Evolutionary conservation across 371 early-diverging fungal species (phyloP), one percentile per base, ranked within the genome.

Genomic region (Mycotypha africana): DNA sequence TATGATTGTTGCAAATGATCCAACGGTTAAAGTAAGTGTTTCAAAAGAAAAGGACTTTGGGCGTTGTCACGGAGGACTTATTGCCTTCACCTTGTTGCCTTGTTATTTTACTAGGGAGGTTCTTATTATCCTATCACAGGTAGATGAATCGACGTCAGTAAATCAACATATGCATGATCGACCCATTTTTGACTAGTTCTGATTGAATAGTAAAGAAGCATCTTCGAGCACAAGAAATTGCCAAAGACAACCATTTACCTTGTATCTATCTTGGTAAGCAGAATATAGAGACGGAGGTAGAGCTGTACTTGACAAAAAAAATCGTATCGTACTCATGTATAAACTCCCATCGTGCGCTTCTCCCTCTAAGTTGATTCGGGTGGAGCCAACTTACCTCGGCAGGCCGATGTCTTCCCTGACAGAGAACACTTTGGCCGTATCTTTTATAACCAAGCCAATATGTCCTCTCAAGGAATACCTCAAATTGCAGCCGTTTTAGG

Each of bases 401-500:
- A 94, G 64, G 86, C 92, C 28, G 94, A 97, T 39, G 97, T 97
- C 10, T 98, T 98, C 73, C 98, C 98, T 19, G 97, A 96, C 64
- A 83, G 87, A 52, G 96, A 95, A 40, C 98, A 98, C 63, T 98
- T 98, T 70, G 98, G 98, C 24, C 83, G 98, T 24, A 96, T 95
- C 45, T 97, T 98, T 56, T 98, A 74, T 67, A 97, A 97, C 66
- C 95, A 97, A 68, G 67, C 74, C 42, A 92, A 76, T 48, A 86
- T 98, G 91, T 94, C 95, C 4, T 77, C 86, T 7, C 66, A 64
- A 61, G 91, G 91, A 26, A 93, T 95, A 41, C 93, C 95, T 36
- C 94, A 97, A 70, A 85, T 98, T 38, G 97, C 98, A 24, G 91
- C 94, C 37, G 98, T 98, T 9, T 77, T 98, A 80, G 98, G 98